Base-by-base conservation (phyloP, 257 asterid species). In the Solanum neorickii region DNA sequence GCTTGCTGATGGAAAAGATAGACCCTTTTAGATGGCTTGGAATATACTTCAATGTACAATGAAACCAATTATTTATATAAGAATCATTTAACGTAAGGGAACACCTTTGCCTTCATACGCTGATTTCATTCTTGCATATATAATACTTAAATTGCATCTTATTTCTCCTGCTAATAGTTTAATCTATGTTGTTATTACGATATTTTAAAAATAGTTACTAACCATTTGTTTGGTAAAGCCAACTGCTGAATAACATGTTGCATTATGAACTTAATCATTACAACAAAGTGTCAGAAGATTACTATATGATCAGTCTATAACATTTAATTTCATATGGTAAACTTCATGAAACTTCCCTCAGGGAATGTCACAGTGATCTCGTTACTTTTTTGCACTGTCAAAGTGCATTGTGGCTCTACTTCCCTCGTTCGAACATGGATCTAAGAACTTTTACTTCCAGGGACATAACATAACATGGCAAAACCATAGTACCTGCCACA, bases 31-130 rank as follows among this genome's bases (percentile, higher is more conserved):
- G 82, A 49, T 88, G 69, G 56, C 93, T 89, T 92, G 52, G 86
- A 90, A 86, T 91, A 84, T 86, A 92, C 91, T 86, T 90, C 62
- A 56, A 29, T 83, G 47, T 65, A 86, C 56, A 85, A 68, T 75
- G 41, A 69, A 73, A 68, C 44, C 31, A 60, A 62, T 44, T 74
- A 82, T 70, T 85, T 59, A 39, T 47, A 47, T 12, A 7, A 1
- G 56, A 16, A 73, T 73, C 77, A 70, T 70, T 31, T 70, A 31
- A 70, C 14, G 78, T 33, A 33, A 70, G 25, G 25, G 13, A 69
- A 69, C 76, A 29, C 76, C 33, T 29, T 31, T 69, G 12, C 41
- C 75, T 29, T 27, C 41, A 18, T 9, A 21, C 74, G 4, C 39
- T 27, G 75, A 69, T 12, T 20, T 73, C 21, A 73, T 73, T 73